Base-by-base conservation (phyloP, 306 rosid genomes). In the Prosopis cineraria region DNA sequence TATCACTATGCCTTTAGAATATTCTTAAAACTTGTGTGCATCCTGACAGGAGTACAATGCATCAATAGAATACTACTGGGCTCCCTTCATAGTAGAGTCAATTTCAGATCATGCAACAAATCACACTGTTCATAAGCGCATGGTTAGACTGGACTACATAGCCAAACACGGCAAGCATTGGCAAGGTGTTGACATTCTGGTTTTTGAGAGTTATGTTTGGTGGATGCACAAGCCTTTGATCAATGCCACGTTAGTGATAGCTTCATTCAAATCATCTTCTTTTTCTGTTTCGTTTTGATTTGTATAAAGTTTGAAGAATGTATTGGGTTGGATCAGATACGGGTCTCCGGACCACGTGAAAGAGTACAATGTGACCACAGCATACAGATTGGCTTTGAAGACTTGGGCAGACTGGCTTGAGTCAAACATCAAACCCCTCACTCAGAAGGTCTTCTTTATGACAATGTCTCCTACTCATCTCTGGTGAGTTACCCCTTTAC, bases 181-280 rank as follows among this genome's bases (percentile, higher is more conserved):
- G 98, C 82, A 89, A 87, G 96, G 85, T 52, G 97, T 91, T 71
- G 97, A 94, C 83, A 36, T 90, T 29, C 82, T 94, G 87, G 92
- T 94, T 31, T 94, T 94, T 37, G 97, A 92, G 88, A 94, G 98
- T 85, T 90, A 94, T 43, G 91, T 92, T 36, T 94, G 97, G 98
- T 95, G 93, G 98, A 91, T 89, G 91, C 77, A 89, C 69, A 86
- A 76, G 53, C 98, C 98, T 74, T 48, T 85, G 12, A 85, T 94
- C 79, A 92, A 94, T 68, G 97, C 97, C 7, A 90, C 95, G 98
- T 89, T 73, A 58, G 65, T 56, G 6, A 56, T 11, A 41, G 12
- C 12, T 39, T 39, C 43, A 39, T 39, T 1, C 43, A 39, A 39
- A 39, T 39, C 34, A 31, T 52, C 13, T 7, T 52, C 16, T 25